A percentile compares a stretch with the other conserved stretches of the same genome.
Conservation (phyloP, 192 early-diverging fungal genomes). For the Coemansia sp. region DNA sequence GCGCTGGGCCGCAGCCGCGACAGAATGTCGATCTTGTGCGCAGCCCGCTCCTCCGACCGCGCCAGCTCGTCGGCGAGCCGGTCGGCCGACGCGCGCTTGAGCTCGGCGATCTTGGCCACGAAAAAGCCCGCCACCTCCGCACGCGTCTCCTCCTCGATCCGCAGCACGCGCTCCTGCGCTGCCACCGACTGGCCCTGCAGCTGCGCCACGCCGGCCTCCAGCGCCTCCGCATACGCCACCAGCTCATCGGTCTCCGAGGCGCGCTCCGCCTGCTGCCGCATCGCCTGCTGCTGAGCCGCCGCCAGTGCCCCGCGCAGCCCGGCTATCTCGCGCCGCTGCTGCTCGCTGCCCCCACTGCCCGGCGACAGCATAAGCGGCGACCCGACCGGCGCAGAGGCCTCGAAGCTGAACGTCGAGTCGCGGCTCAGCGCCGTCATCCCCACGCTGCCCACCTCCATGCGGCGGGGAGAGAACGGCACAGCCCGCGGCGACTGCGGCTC, state of each 20-base stretch:
- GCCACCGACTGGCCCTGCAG: conserved; percentile 46
- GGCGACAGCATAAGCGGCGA: conserved; percentile 14
- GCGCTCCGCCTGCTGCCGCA: neutral
- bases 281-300: conserved; percentile 12
- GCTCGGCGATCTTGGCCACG: conserved; percentile 45
- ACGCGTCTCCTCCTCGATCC: conserved; percentile 60
- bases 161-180: conserved; percentile 56
- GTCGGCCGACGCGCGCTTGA: conserved; percentile 48
- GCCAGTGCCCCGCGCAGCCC: conserved; percentile 15
- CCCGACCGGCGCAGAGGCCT: conserved; percentile 9
- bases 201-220: conserved; percentile 19
- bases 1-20: conserved; percentile 32
- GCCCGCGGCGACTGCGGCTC: neutral
- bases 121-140: conserved; percentile 57
- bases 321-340: neutral
- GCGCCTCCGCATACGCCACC: conserved; percentile 28
- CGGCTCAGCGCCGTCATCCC: conserved; percentile 13
- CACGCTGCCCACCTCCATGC: neutral
- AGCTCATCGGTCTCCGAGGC: conserved; percentile 49
- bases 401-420: conserved; percentile 40
- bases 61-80: conserved; percentile 48
- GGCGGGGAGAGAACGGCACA: neutral
- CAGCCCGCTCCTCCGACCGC: conserved; percentile 33
- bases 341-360: too few species aligned
- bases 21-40: conserved; percentile 56